Percentiles rank a stretch among this genome's conserved stretches.
Conservation (phyloP, 352 stramenopile species). For the Plasmopara muralis region DNA sequence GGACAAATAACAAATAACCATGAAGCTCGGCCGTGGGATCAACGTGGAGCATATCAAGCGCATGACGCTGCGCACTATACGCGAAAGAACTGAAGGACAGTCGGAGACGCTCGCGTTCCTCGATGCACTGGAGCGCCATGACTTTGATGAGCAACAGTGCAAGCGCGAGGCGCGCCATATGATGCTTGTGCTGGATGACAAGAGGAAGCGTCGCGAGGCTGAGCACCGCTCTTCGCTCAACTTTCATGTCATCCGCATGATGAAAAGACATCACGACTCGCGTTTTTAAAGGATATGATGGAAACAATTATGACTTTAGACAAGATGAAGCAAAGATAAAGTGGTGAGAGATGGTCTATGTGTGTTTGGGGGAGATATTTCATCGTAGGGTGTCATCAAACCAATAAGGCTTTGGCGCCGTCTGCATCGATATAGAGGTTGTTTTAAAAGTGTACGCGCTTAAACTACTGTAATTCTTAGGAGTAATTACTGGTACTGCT, state of each 20-base stretch:
- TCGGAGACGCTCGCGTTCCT: constrained; percentile 81
- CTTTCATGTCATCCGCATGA: constrained; percentile 86
- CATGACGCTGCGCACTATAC: constrained; percentile 84
- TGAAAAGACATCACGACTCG: constrained; percentile 55
- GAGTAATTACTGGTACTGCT: too few species aligned
- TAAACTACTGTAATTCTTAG: too few species aligned
- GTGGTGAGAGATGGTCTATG: too few species aligned
- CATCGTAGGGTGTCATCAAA: too few species aligned
- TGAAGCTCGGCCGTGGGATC: constrained; percentile 77
- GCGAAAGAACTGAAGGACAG: constrained; percentile 71
- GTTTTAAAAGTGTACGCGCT: too few species aligned
- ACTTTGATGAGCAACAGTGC: constrained; percentile 81
- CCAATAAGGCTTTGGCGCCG: too few species aligned
- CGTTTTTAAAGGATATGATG: constrained; percentile 10
- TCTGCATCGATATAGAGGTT: too few species aligned
- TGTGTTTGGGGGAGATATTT: too few species aligned
- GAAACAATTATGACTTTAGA: too few species aligned
- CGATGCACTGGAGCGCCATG: constrained; percentile 66
- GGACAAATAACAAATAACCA: constrained; percentile 17
- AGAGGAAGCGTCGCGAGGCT: constrained; percentile 50
- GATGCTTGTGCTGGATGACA: constrained; percentile 67
- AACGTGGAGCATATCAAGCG: constrained; percentile 87
- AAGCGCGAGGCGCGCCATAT: constrained; percentile 78
- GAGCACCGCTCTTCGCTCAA: constrained; percentile 82
- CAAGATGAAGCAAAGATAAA: too few species aligned